Percentiles rank a stretch among this genome's conserved stretches.
Evolutionary conservation across 805 yeast species (phyloP).

Genomic region (Saturnispora galanensis): DNA sequence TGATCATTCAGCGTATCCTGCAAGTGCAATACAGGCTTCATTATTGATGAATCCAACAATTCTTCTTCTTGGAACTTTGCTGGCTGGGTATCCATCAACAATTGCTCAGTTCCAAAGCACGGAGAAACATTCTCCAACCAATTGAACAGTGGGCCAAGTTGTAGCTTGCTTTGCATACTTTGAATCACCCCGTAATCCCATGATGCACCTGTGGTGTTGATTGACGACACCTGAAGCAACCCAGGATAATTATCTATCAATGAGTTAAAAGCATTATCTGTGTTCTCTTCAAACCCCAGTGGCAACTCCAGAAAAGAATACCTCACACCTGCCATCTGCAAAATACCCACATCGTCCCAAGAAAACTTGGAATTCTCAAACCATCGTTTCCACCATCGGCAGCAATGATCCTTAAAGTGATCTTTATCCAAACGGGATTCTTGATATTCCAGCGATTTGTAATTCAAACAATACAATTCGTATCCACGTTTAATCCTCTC

Average conservation of each 20-base stretch:
- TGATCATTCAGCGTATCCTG: slow-evolving; percentile 21
- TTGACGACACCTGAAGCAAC: slow-evolving; percentile 17
- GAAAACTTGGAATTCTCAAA: slow-evolving; percentile 20
- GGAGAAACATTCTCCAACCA: slow-evolving; percentile 21
- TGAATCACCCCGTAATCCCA: slow-evolving; percentile 26
- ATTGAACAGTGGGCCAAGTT: slow-evolving; percentile 7
- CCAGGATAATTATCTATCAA: slow-evolving; percentile 9
- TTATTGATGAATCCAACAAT: slow-evolving; percentile 20
- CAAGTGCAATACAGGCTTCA: slow-evolving; percentile 19
- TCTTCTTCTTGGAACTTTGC: background rate
- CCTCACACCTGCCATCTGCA: slow-evolving; percentile 17
- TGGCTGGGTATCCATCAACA: slow-evolving; percentile 18
- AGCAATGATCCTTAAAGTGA: slow-evolving; percentile 1
- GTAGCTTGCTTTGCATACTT: slow-evolving; percentile 7
- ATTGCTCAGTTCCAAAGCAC: background rate
- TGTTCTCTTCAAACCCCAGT: slow-evolving; percentile 22
- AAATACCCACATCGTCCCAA: background rate
- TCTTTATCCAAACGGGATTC: background rate
- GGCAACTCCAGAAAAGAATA: slow-evolving; percentile 24
- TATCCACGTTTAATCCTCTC: slow-evolving; percentile 25
- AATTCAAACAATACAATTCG: slow-evolving; percentile 25
- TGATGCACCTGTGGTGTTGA: slow-evolving; percentile 25
- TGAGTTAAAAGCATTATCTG: slow-evolving; percentile 14
- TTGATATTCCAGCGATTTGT: slow-evolving; percentile 20
- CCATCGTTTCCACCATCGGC: slow-evolving; percentile 32